A percentile compares a stretch with the other conserved stretches of the same genome.
Conservation (phyloP, 1,284 basidiomycete genomes). For the Malassezia brasiliensis region DNA sequence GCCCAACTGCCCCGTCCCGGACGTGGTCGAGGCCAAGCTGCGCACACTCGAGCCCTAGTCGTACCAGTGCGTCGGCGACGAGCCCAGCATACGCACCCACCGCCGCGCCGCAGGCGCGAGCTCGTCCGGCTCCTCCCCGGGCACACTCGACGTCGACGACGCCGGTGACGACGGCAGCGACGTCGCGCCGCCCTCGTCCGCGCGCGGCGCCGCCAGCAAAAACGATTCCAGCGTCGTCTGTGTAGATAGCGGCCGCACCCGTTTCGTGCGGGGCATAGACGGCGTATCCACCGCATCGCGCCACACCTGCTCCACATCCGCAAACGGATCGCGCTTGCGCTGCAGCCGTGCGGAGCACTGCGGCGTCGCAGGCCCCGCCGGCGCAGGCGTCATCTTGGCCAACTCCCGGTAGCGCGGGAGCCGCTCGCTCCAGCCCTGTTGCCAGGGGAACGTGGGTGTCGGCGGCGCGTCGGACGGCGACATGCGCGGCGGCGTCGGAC, state of each 20-base stretch:
- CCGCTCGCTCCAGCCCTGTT: not conserved
- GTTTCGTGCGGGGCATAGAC: not conserved
- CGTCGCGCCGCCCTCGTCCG: too few species aligned
- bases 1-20: constrained; percentile 37
- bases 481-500: not conserved
- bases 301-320: constrained; percentile 14
- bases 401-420: not conserved
- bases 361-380: not conserved
- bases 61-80: constrained; percentile 12
- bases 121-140: constrained; percentile 10
- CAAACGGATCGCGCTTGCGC: constrained; percentile 8
- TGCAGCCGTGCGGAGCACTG: constrained; percentile 8
- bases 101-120: constrained; percentile 1
- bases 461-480: not conserved
- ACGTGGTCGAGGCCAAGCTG: constrained; percentile 2
- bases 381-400: not conserved
- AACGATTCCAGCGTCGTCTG: constrained; percentile 11
- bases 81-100: constrained; percentile 9
- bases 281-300: constrained; percentile 8
- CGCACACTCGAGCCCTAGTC: not conserved
- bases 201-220: not conserved
- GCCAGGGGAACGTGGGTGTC: constrained; percentile 9
- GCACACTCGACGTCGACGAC: constrained; percentile 4
- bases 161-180: not conserved
- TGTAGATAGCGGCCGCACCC: not conserved